Evolutionary conservation across 306 rosid species (phyloP).

Genomic region (Vigna trinervia): DNA sequence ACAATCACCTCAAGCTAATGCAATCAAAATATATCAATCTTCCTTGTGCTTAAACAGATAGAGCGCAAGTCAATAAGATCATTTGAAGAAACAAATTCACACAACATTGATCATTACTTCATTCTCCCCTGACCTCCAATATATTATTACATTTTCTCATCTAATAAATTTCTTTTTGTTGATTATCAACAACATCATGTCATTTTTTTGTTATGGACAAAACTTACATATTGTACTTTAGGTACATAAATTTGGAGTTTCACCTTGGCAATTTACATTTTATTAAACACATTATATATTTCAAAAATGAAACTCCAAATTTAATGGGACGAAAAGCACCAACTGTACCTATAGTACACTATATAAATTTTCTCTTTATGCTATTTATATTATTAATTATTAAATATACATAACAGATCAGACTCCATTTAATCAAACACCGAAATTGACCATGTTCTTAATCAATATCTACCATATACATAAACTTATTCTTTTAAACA

Average conservation of each 20-base stretch:
- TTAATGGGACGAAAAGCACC: no score
- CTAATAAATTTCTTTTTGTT: not conserved
- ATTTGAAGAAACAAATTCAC: constrained; percentile 19
- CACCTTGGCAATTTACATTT: no score
- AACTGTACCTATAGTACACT: no score
- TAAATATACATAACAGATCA: constrained; percentile 2
- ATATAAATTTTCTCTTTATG: no score
- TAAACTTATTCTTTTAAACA: not conserved
- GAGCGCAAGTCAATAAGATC: constrained; percentile 1
- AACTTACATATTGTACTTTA: no score
- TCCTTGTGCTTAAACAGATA: constrained; percentile 9
- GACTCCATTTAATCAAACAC: not conserved
- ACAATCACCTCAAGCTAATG: constrained; percentile 23
- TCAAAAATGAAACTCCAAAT: no score
- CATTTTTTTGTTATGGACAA: no score
- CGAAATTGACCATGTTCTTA: not conserved
- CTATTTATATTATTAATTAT: constrained; percentile 18
- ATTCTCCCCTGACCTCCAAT: constrained; percentile 4
- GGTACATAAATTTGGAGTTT: no score
- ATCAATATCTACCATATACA: constrained; percentile 3
- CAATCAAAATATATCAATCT: constrained; percentile 23
- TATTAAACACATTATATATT: no score
- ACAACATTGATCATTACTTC: not conserved
- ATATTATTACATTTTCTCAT: not conserved
- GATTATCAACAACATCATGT: not conserved